These are phyloP conservation scores for Nakazawaea laoshanensis DNA, from an alignment of 805 yeast species.

Conservation along the genomic window DNA sequence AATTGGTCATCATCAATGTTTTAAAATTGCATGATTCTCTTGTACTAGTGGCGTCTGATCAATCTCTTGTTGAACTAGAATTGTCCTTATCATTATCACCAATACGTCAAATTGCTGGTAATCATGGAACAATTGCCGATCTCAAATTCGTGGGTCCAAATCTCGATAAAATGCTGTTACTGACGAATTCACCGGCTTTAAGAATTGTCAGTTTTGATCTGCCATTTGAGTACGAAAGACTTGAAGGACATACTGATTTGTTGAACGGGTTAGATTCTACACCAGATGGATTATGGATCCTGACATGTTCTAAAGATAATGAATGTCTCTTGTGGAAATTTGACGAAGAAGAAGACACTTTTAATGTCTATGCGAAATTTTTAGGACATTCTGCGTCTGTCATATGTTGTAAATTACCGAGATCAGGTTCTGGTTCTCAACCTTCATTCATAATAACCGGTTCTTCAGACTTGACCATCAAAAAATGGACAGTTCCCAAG, in stretches of 20 bases:
- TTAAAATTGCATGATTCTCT: conserved; percentile 25
- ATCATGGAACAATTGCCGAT: conserved; percentile 94
- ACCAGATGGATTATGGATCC: conserved; percentile 80
- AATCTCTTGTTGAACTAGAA: conserved; percentile 44
- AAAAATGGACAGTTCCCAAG: conserved; percentile 72
- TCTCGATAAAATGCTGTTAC: conserved; percentile 58
- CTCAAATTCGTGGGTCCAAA: conserved; percentile 68
- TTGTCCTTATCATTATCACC: conserved; percentile 28
- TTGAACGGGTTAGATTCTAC: conserved; percentile 75
- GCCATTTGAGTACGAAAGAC: conserved; percentile 53
- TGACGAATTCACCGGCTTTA: conserved; percentile 88
- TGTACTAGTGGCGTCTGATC: conserved; percentile 69
- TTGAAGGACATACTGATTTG: conserved; percentile 80
- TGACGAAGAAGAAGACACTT: conserved; percentile 30
- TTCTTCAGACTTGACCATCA: conserved; percentile 75
- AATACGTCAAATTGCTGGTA: conserved; percentile 67
- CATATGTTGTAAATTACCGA: conserved; percentile 72
- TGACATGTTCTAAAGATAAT: conserved; percentile 85
- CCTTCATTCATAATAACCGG: conserved; percentile 80
- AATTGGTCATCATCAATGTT: conserved; percentile 59
- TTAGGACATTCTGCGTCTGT: conserved; percentile 85
- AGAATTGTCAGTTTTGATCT: conserved; percentile 47
- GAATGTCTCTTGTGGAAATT: conserved; percentile 79
- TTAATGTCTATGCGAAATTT: conserved; percentile 49
- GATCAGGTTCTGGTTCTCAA: conserved; percentile 23